Percentiles rank a stretch among this genome's conserved stretches.
These are phyloP conservation scores for Fagus sylvatica DNA, from an alignment of 306 rosid species.

Conservation along the genomic window DNA sequence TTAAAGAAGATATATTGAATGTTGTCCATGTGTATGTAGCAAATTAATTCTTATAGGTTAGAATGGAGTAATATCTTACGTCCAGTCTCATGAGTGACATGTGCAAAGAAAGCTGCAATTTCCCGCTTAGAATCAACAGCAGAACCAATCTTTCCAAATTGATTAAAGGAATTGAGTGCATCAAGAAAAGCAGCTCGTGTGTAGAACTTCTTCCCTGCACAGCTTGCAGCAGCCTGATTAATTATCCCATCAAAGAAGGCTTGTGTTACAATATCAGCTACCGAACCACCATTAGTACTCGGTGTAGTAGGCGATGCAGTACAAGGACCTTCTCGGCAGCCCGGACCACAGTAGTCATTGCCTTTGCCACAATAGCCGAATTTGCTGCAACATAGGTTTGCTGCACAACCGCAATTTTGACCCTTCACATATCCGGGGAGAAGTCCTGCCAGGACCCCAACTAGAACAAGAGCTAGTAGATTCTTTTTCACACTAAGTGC, in stretches of 20 bases:
- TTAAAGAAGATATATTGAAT: too few species aligned
- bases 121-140: constrained; percentile 68
- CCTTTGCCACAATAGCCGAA: constrained; percentile 15
- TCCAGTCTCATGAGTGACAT: constrained; percentile 82
- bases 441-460: not conserved
- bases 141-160: constrained; percentile 44
- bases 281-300: not conserved
- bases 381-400: constrained; percentile 23
- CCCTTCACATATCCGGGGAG: not conserved
- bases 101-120: constrained; percentile 81
- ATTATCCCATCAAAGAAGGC: constrained; percentile 21
- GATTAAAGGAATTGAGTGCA: constrained; percentile 47
- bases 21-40: too few species aligned
- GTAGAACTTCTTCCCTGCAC: constrained; percentile 70
- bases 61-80: constrained; percentile 38
- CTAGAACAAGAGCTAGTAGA: not conserved
- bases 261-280: constrained; percentile 15
- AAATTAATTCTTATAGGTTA: not conserved
- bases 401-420: constrained; percentile 27
- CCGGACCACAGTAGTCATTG: constrained; percentile 14
- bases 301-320: constrained; percentile 16
- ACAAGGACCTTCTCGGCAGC: constrained; percentile 25
- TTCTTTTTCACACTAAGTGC: not conserved
- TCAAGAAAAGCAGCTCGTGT: constrained; percentile 46
- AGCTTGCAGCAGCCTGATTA: constrained; percentile 39